These are phyloP conservation scores for Cystobasidiaceae sp. DNA, from an alignment of 1,284 basidiomycete genomes.

Conservation along the genomic window DNA sequence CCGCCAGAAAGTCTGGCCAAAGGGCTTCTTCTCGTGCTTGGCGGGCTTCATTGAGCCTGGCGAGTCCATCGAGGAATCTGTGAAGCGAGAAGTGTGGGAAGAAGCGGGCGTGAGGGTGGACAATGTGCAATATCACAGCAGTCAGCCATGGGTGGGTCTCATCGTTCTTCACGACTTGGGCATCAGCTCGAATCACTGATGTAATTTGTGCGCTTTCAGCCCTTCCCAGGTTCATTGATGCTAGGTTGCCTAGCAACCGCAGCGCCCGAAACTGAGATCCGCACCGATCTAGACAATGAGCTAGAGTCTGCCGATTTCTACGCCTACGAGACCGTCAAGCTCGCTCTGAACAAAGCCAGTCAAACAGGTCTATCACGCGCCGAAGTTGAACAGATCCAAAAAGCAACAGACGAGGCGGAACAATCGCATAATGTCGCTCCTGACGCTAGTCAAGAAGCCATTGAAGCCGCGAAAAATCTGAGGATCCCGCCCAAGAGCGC, in stretches of 20 bases:
- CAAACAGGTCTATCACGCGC: slow-evolving; percentile 56
- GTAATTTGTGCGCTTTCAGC: slow-evolving; percentile 34
- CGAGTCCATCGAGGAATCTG: slow-evolving; percentile 92
- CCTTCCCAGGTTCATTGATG: slow-evolving; percentile 49
- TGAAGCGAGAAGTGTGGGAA: slow-evolving; percentile 87
- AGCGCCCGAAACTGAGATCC: slow-evolving; percentile 56
- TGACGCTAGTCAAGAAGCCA: background rate
- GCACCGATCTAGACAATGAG: slow-evolving; percentile 89
- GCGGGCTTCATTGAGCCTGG: slow-evolving; percentile 86
- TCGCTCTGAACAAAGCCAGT: slow-evolving; percentile 57
- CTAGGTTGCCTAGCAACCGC: slow-evolving; percentile 38
- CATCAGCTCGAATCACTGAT: background rate
- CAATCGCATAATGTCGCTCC: slow-evolving; percentile 25
- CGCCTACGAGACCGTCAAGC: slow-evolving; percentile 64
- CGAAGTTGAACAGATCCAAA: slow-evolving; percentile 60
- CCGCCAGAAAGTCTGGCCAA: slow-evolving; percentile 56
- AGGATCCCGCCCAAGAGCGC: slow-evolving; percentile 63
- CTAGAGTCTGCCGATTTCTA: slow-evolving; percentile 90
- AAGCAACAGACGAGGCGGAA: slow-evolving; percentile 42
- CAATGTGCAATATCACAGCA: slow-evolving; percentile 78
- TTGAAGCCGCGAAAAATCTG: slow-evolving; percentile 47
- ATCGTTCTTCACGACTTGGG: slow-evolving; percentile 32
- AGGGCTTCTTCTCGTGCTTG: slow-evolving; percentile 72
- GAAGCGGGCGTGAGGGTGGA: slow-evolving; percentile 84
- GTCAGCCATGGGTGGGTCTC: slow-evolving; percentile 60